Conservation (phyloP, 2,329 filamentous ascomycete genomes). For the Pseudogymnoascus sp. region DNA sequence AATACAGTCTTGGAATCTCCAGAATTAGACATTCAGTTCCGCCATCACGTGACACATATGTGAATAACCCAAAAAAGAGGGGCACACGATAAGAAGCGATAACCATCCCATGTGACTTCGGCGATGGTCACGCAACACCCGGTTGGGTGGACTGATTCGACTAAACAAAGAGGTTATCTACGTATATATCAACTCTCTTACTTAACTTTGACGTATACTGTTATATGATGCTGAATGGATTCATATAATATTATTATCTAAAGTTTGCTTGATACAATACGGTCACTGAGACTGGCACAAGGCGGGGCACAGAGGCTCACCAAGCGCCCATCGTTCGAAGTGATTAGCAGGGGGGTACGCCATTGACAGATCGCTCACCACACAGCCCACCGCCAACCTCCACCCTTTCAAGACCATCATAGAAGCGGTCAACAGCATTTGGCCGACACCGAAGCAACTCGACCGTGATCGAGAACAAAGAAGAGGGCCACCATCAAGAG, state of each 20-base stretch:
- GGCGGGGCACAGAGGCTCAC: not conserved
- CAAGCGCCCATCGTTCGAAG: not conserved
- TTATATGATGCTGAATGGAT: not conserved
- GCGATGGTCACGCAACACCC: not conserved
- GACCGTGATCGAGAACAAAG: conserved; percentile 2
- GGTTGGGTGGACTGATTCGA: conserved; percentile 2
- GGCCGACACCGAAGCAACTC: not conserved
- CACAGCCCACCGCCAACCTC: conserved; percentile 3
- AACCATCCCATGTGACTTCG: not conserved
- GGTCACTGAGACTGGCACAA: not conserved
- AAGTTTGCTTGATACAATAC: not conserved
- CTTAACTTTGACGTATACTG: not conserved
- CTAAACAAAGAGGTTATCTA: not conserved
- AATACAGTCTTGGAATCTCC: not conserved
- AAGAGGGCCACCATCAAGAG: not conserved
- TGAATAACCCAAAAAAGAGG: not conserved
- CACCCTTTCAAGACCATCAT: conserved; percentile 1
- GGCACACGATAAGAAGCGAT: conserved; percentile 1
- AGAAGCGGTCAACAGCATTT: conserved; percentile 1
- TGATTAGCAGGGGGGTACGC: conserved; percentile 6
- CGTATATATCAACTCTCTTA: conserved; percentile 6
- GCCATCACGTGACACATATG: not conserved
- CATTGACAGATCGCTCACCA: conserved; percentile 1
- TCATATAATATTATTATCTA: not conserved
- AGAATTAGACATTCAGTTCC: not conserved